A percentile compares a stretch with the other conserved stretches of the same genome.
These are phyloP conservation scores for Lindgomyces ingoldianus DNA, from an alignment of 495 filamentous ascomycete genomes.

Conservation along the genomic window DNA sequence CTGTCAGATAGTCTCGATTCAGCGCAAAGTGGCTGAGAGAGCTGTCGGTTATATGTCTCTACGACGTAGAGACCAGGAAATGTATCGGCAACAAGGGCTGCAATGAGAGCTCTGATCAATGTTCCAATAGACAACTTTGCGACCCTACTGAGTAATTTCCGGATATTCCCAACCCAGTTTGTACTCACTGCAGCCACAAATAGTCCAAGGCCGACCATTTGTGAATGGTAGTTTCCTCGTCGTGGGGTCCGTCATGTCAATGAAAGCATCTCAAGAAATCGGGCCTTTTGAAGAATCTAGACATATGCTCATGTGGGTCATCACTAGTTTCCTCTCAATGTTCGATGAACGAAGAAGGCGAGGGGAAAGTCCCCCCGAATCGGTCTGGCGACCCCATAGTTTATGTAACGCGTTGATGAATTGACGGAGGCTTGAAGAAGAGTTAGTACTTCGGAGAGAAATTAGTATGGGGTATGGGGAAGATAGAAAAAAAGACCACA, in stretches of 20 bases:
- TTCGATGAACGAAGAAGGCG: too few species aligned
- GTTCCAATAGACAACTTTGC: slow-evolving; percentile 38
- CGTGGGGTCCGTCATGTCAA: slow-evolving; percentile 11
- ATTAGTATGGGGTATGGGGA: too few species aligned
- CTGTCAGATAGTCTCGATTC: slow-evolving; percentile 16
- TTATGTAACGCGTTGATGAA: too few species aligned
- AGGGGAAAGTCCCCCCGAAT: too few species aligned
- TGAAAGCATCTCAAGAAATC: slow-evolving; percentile 36
- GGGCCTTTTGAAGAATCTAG: slow-evolving; percentile 41
- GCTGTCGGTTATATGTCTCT: slow-evolving; percentile 44
- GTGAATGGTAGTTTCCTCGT: slow-evolving; percentile 18
- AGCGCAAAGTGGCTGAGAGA: slow-evolving; percentile 44
- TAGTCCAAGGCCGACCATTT: slow-evolving; percentile 15
- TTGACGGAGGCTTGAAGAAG: too few species aligned
- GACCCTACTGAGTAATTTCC: too few species aligned
- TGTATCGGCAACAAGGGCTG: slow-evolving; percentile 35
- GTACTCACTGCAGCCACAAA: slow-evolving; percentile 28
- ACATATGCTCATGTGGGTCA: slow-evolving; percentile 50
- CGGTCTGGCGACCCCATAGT: too few species aligned
- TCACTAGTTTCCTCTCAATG: too few species aligned
- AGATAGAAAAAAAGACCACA: too few species aligned
- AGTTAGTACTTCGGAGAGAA: too few species aligned
- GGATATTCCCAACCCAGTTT: background rate
- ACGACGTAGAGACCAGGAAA: slow-evolving; percentile 46
- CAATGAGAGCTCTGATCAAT: slow-evolving; percentile 35